phyloP scores from a whole-genome alignment of 805 yeast species.

The Brettanomyces custersianus region DNA sequence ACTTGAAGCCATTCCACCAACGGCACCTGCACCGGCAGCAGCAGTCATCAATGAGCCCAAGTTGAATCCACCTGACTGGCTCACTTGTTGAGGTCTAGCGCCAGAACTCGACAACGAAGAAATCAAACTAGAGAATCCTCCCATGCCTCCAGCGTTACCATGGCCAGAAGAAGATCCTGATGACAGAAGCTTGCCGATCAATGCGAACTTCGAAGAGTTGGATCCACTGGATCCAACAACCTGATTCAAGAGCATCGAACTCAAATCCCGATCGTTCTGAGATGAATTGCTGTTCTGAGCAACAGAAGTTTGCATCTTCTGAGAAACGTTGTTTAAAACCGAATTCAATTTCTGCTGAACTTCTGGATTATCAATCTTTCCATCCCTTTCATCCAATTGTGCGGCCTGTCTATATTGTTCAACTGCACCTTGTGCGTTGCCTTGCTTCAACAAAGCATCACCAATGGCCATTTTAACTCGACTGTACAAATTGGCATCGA shows the following conservation, averaged over 20 bases:
- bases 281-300: slow-evolving; percentile 14
- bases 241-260: slow-evolving; percentile 20
- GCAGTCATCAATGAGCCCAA: slow-evolving; percentile 13
- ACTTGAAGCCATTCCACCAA: slow-evolving; percentile 6
- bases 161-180: slow-evolving; percentile 6
- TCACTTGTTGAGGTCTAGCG: slow-evolving; percentile 14
- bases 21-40: slow-evolving; percentile 5
- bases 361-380: slow-evolving; percentile 23
- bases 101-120: slow-evolving; percentile 18
- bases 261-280: slow-evolving; percentile 21
- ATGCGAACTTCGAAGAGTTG: slow-evolving; percentile 17
- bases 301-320: slow-evolving; percentile 15
- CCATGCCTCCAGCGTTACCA: slow-evolving; percentile 6
- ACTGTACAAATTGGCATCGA: slow-evolving; percentile 21
- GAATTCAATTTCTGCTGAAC: slow-evolving; percentile 19
- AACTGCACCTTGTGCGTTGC: slow-evolving; percentile 18
- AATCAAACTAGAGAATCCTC: slow-evolving; percentile 20
- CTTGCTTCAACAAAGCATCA: slow-evolving; percentile 18
- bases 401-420: slow-evolving; percentile 22
- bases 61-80: slow-evolving; percentile 21
- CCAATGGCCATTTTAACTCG: slow-evolving; percentile 25
- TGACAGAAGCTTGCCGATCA: slow-evolving; percentile 17
- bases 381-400: slow-evolving; percentile 24
- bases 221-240: slow-evolving; percentile 19
- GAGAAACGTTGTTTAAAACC: slow-evolving; percentile 15